Evolutionary conservation across 78 protist species (phyloP), one percentile per base, ranked within the genome.

Genomic region (Dictyostelium intermedium): DNA sequence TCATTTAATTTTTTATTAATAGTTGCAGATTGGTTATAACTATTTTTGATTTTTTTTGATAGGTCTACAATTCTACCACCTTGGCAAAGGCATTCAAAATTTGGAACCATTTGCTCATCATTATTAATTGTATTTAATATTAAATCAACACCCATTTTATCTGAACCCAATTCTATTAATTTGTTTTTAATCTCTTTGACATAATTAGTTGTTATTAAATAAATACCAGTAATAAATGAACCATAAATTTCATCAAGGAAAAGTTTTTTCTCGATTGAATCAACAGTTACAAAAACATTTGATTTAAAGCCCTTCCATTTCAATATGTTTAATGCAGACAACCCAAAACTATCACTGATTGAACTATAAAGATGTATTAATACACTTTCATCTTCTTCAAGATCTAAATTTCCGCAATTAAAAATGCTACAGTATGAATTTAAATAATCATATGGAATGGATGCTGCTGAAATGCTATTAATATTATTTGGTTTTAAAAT

Each of bases 121-220:
- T 79, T 34, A 5, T 66, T n/a, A 0, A 82, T 43, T 47, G 60
- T 14, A 11, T 91, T 63, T 16, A 91, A 23, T 5, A 91, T 14
- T 32, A 95, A 92, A 63, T 97, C 96, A 2, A 95, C 95, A 0
- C 96, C 93, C 2, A 0, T 3, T 18, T 87, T 92, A 1, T 70
- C 32, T 70, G 78, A 70, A 10, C 39, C 39, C 73, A 84, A 30
- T 14, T 47, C 23, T 47, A 14, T 9, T 41, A 16, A 16, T 53
- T 34, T 84, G 45, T 35, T 1, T 34, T 18, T 56, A 3, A 50
- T 43, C 53, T 43, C 32, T 73, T n/a, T 84, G 47, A 14, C 70
- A 20, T 7, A 34, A 70, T 32, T 14, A 27, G 2, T 34, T 2
- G 20, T 5, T 8, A 16, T n/a, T n/a, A n/a, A 30, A 32, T 30